A percentile compares a stretch with the other conserved stretches of the same genome.
Evolutionary conservation across 331 rosid species (phyloP).

Genomic region (Pyrus hybrid): DNA sequence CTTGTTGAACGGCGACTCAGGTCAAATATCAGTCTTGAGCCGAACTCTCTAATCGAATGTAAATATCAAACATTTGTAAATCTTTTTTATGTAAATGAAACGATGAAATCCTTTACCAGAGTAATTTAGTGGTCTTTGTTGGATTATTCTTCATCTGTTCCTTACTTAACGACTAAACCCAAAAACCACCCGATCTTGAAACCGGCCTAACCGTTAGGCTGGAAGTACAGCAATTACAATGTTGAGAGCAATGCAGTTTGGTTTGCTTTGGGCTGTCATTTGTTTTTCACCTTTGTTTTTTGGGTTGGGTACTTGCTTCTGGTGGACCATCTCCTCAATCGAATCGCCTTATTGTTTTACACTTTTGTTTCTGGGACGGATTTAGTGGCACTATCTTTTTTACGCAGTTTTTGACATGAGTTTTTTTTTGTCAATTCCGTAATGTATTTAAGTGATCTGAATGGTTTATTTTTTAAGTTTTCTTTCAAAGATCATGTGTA

Average conservation of each 20-base stretch:
- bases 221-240: background rate
- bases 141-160: too few relatives aligned
- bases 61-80: slow-evolving; percentile 1
- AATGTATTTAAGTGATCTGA: accelerated
- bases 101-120: background rate
- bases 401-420: accelerated
- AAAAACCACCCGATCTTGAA: too few relatives aligned
- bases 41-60: slow-evolving; percentile 42
- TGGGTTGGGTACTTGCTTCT: background rate
- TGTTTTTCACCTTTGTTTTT: background rate
- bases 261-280: background rate
- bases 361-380: background rate
- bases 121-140: background rate
- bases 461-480: too few relatives aligned
- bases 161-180: too few relatives aligned
- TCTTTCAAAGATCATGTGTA: accelerated
- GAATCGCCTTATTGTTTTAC: background rate
- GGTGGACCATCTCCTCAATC: background rate
- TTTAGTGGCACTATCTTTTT: too few relatives aligned
- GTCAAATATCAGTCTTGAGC: slow-evolving; percentile 70
- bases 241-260: background rate
- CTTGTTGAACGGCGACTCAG: slow-evolving; percentile 90
- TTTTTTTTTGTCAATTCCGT: too few relatives aligned
- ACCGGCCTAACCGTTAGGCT: background rate
- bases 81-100: background rate